A percentile compares a stretch with the other conserved stretches of the same genome.
These are phyloP conservation scores for Annulohypoxylon bovei DNA, from an alignment of 495 filamentous ascomycete genomes.

Conservation along the genomic window DNA sequence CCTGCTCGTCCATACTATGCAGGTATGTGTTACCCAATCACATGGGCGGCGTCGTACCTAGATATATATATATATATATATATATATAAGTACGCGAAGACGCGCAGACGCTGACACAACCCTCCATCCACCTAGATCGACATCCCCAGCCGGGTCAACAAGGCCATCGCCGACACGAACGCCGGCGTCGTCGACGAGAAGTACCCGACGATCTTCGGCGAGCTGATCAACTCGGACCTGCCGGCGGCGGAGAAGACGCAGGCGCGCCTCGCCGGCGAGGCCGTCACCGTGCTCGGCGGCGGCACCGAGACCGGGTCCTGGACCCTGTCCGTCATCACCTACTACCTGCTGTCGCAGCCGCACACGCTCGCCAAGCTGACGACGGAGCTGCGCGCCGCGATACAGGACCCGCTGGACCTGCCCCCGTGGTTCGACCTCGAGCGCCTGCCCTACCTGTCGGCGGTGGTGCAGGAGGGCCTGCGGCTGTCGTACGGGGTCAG, in stretches of 20 bases:
- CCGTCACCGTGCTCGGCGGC: conserved; percentile 54
- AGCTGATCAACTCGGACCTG: conserved; percentile 7
- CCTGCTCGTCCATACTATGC: no score
- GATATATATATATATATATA: not conserved
- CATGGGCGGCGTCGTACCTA: not conserved
- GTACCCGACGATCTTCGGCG: conserved; percentile 19
- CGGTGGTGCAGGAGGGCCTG: conserved; percentile 26
- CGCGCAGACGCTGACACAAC: not conserved
- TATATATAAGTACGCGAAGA: not conserved
- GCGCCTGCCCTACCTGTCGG: conserved; percentile 11
- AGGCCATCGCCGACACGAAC: conserved; percentile 2
- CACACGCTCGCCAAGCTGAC: conserved; percentile 42
- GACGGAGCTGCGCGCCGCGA: conserved; percentile 44
- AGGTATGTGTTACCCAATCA: no score
- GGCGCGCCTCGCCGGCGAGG: conserved; percentile 47
- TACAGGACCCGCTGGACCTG: conserved; percentile 24
- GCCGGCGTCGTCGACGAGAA: not conserved
- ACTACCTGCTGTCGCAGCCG: conserved; percentile 50
- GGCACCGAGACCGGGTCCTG: conserved; percentile 61
- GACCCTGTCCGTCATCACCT: conserved; percentile 50
- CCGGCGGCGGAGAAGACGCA: conserved; percentile 5
- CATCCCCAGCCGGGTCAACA: conserved; percentile 16
- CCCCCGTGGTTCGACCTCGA: conserved; percentile 34
- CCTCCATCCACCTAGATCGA: conserved; percentile 20
- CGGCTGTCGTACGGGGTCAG: conserved; percentile 55